Percentiles rank a stretch among this genome's conserved stretches.
These are phyloP conservation scores for Saccharomycopsis sp. DNA, from an alignment of 805 yeast genomes.

Conservation along the genomic window DNA sequence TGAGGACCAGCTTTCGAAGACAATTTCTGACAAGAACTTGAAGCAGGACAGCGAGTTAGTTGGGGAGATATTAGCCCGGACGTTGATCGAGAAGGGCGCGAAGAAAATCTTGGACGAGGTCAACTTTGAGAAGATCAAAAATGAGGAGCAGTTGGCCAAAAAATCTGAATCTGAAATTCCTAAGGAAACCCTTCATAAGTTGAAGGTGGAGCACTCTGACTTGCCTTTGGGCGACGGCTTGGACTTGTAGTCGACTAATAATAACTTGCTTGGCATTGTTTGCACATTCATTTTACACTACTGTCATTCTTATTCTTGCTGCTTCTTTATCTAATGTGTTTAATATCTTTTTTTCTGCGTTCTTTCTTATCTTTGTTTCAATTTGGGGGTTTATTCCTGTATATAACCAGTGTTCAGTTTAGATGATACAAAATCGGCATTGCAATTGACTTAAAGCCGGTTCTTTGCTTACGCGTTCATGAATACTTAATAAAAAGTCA, in stretches of 20 bases:
- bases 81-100: conserved; percentile 71
- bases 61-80: conserved; percentile 64
- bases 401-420: neutral
- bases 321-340: neutral
- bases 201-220: conserved; percentile 21
- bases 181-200: conserved; percentile 17
- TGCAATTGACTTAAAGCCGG: no score
- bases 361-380: neutral
- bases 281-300: neutral
- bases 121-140: conserved; percentile 55
- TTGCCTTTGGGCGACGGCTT: conserved; percentile 19
- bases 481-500: neutral
- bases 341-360: neutral
- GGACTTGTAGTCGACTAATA: conserved; percentile 16
- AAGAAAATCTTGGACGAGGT: conserved; percentile 74
- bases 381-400: neutral
- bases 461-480: neutral
- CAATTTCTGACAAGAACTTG: conserved; percentile 26
- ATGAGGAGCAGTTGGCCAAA: conserved; percentile 20
- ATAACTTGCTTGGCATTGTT: no score
- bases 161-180: conserved; percentile 16
- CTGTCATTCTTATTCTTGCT: conserved; percentile 2
- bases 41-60: conserved; percentile 61
- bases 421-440: no score
- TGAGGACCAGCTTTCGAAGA: conserved; percentile 40